phyloP scores from a whole-genome alignment of 257 asterid species.

The Asclepias syriaca region DNA sequence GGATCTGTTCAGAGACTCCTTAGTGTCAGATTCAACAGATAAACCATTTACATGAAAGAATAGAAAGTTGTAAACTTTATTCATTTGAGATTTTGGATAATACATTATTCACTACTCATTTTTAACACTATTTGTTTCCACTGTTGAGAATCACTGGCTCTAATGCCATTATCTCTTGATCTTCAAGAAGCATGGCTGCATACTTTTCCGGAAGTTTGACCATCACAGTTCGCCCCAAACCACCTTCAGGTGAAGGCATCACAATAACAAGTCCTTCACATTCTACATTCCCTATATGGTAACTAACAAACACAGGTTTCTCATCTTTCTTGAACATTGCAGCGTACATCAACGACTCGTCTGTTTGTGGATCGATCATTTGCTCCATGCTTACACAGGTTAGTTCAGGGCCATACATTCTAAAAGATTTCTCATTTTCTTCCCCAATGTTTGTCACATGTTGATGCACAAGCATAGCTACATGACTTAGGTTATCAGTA shows the following conservation, averaged over 20 bases:
- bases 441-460: constrained; percentile 26
- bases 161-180: constrained; percentile 32
- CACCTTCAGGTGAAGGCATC: constrained; percentile 47
- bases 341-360: constrained; percentile 29
- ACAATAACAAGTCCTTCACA: constrained; percentile 51
- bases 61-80: too few species aligned
- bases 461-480: constrained; percentile 23
- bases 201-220: constrained; percentile 37
- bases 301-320: constrained; percentile 45
- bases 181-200: constrained; percentile 33
- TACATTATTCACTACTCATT: background rate
- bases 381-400: constrained; percentile 39
- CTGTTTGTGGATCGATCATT: constrained; percentile 8
- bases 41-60: background rate
- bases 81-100: background rate
- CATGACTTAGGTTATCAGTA: constrained; percentile 18
- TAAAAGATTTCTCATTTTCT: constrained; percentile 18
- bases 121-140: constrained; percentile 24
- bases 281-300: constrained; percentile 37
- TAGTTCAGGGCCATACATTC: constrained; percentile 31
- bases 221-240: constrained; percentile 38
- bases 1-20: constrained; percentile 63
- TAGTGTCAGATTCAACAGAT: constrained; percentile 3
- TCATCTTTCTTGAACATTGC: constrained; percentile 38
- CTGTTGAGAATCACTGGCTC: constrained; percentile 35